Evolutionary conservation across 2,329 filamentous ascomycete genomes (phyloP), one percentile per base, ranked within the genome.

Genomic region (Pestalotiopsis fici): DNA sequence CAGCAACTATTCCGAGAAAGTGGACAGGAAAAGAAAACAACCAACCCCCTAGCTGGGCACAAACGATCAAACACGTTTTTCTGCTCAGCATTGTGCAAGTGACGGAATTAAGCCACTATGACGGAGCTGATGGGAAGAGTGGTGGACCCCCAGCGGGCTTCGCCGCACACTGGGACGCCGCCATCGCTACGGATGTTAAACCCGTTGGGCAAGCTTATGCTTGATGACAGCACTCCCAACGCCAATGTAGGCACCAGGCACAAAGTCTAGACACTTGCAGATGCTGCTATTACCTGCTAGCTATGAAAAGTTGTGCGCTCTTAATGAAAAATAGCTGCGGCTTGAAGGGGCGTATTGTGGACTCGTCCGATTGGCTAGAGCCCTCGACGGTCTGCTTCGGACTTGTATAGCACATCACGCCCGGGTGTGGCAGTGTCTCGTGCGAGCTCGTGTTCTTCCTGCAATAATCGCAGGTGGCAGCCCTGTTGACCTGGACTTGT

Each of bases 361-460:
- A 9, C 15, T 50, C 43, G 43, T 27, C 57, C 57, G 57, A 60
- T 60, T 60, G 57, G 57, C 27, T 18, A 60, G 28, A 11, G 28
- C 28, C 18, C 6, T 35, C 27, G 57, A 37, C 15, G 25, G 57
- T 37, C 28, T 31, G 57, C 57, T 12, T 37, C 28, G 57, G 43
- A 50, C 43, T 50, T 21, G 18, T 21, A 50, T 50, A 50, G 43
- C 43, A 50, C 43, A 50, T 21, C 18, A 50, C 43, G 43, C n/a
- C 43, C 57, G 25, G 57, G 57, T 60, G 57, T 60, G 57, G 57
- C 57, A 60, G 57, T 60, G 57, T 31, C 55, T 57, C 27, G 55
- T 61, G 27, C 60, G 25, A 43, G 37, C 23, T 63, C 60, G 60
- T 43, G 39, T 63, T 63, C 60, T 63, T 63, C 60, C 59, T 61